phyloP scores from a whole-genome alignment of 208 protist genomes.

The Vickermania spadyakhi region DNA sequence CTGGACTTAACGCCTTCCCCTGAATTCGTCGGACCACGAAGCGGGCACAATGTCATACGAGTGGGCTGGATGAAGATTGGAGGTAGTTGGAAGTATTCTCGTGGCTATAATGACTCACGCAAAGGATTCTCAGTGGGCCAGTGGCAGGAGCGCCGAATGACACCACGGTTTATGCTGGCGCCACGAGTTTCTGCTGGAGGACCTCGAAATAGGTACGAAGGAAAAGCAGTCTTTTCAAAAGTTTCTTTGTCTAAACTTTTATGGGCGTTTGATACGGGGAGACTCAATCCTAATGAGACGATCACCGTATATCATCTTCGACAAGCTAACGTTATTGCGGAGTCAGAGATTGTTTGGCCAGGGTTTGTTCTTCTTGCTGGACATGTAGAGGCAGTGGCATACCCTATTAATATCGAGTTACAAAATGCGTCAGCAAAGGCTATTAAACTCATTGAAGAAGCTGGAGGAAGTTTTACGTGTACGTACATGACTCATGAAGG shows the following conservation, averaged over 20 bases:
- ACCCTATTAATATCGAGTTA: constrained; percentile 82
- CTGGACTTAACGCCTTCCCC: constrained; percentile 59
- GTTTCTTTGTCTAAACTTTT: constrained; percentile 64
- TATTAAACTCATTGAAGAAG: constrained; percentile 81
- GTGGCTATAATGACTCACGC: constrained; percentile 75
- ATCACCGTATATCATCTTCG: constrained; percentile 84
- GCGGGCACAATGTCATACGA: constrained; percentile 79
- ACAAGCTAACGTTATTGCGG: constrained; percentile 54
- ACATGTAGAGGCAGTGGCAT: constrained; percentile 52
- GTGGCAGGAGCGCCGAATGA: constrained; percentile 90
- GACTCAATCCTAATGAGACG: constrained; percentile 82
- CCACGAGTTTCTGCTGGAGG: constrained; percentile 75
- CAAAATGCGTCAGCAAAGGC: constrained; percentile 75
- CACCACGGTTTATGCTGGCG: constrained; percentile 85
- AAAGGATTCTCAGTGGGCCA: constrained; percentile 64
- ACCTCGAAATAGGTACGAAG: constrained; percentile 80
- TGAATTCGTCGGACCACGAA: constrained; percentile 80
- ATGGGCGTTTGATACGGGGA: constrained; percentile 81
- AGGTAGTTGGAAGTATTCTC: constrained; percentile 80
- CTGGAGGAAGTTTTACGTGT: constrained; percentile 77
- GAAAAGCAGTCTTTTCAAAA: constrained; percentile 68
- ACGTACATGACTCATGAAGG: constrained; percentile 89
- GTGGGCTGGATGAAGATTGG: constrained; percentile 91
- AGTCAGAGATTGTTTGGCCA: constrained; percentile 77
- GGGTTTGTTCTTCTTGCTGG: constrained; percentile 75